phyloP scores from a whole-genome alignment of 2,329 filamentous ascomycete genomes.

The Cadophora malorum region DNA sequence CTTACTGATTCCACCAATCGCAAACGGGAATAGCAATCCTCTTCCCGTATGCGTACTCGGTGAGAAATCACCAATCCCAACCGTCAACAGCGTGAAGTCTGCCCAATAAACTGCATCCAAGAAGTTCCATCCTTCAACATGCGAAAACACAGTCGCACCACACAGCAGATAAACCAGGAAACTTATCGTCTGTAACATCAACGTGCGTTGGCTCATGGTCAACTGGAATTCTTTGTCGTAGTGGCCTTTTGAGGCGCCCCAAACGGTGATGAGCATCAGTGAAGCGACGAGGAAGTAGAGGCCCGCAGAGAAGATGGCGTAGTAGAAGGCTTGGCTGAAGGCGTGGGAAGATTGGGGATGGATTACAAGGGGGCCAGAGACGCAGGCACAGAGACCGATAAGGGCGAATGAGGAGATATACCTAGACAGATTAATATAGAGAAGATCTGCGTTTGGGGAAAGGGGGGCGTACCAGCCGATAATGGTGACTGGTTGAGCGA shows the following conservation, averaged over 20 bases:
- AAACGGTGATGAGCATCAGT: constrained; percentile 79
- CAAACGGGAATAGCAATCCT: constrained; percentile 81
- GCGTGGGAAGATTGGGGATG: constrained; percentile 60
- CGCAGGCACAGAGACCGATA: constrained; percentile 69
- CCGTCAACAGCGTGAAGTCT: constrained; percentile 71
- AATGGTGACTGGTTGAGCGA: constrained; percentile 85
- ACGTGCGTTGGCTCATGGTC: constrained; percentile 79
- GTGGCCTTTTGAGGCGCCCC: constrained; percentile 71
- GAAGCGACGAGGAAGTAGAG: constrained; percentile 82
- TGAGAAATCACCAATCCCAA: constrained; percentile 65
- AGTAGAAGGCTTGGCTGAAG: constrained; percentile 85
- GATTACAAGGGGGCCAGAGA: constrained; percentile 61
- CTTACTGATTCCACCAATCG: constrained; percentile 73
- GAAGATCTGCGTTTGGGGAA: constrained; percentile 47
- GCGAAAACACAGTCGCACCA: constrained; percentile 77
- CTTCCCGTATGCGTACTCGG: constrained; percentile 61
- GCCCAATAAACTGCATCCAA: constrained; percentile 83
- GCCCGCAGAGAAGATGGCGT: constrained; percentile 76
- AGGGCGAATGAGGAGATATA: constrained; percentile 69
- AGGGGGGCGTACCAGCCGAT: constrained; percentile 70
- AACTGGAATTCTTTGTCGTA: constrained; percentile 82
- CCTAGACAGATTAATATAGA: constrained; percentile 41
- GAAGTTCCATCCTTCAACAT: constrained; percentile 76
- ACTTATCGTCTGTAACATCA: constrained; percentile 89
- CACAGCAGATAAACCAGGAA: constrained; percentile 82